Base-by-base conservation (phyloP, 768 basidiomycete genomes). In the Paxillus rubicundulus region DNA sequence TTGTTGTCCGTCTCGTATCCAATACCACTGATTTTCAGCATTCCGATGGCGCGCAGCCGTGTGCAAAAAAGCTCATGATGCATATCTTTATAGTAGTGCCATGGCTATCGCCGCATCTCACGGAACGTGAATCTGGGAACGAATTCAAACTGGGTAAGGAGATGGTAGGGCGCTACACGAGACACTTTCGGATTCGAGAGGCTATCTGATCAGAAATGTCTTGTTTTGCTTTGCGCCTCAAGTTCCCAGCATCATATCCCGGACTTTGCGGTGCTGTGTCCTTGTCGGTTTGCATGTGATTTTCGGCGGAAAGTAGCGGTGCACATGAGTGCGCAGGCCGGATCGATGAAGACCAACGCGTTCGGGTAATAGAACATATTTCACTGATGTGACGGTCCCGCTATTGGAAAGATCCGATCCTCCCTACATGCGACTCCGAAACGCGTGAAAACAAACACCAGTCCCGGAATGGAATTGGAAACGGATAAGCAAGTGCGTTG, bases 261-360 rank as follows among this genome's bases (percentile, higher is more conserved):
- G 66, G 66, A 60, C 65, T 67, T 66, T 65, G 58, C 63, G 65
- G 65, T 30, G 45, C 43, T 48, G 27, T 20, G 9, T 47, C 47
- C 41, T 5, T 38, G 33, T 27, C 21, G 33, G 21, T 1, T 33
- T 38, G 30, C 38, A 18, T 49, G 45, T 57, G 46, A 53, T 56
- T 39, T 8, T 30, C 24, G 10, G 38, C 62, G 64, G 57, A 45
- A 62, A 62, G 40, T 56, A 50, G 54, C 62, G 65, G 53, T 21
- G 10, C 57, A 58, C 60, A 64, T 55, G 61, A 24, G 24, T 24
- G 24, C 24, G 24, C 24, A 24, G 24, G 46, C 41, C 38, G 55
- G 30, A 61, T 66, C 52, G 53, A 55, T 51, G 44, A 36, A 30
- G 34, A 36, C 39, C 54, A 42, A 54, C 46, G 47, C 27, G 49